These are phyloP conservation scores for Neonectria faginata DNA, from an alignment of 2,329 filamentous ascomycete species.

Conservation along the genomic window DNA sequence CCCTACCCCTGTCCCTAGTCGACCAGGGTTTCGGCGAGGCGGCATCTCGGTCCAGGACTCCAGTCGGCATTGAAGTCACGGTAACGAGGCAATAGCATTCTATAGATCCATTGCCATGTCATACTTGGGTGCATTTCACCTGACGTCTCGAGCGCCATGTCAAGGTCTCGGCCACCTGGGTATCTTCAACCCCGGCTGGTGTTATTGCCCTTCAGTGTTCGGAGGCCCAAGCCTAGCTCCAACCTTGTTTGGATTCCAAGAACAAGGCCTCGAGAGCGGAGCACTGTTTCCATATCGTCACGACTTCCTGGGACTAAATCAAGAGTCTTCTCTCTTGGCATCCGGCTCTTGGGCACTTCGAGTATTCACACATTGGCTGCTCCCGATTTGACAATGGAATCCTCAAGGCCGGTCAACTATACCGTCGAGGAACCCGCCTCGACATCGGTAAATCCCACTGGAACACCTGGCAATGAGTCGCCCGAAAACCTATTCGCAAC, in stretches of 20 bases:
- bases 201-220: constrained; percentile 15
- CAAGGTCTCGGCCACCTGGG: constrained; percentile 18
- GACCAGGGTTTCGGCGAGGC: constrained; percentile 1
- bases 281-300: constrained; percentile 20
- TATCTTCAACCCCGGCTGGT: constrained; percentile 8
- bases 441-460: constrained; percentile 26
- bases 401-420: constrained; percentile 31
- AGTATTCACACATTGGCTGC: constrained; percentile 26
- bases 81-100: constrained; percentile 17
- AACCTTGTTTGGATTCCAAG: constrained; percentile 12
- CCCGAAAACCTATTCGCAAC: constrained; percentile 40
- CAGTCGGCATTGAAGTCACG: constrained; percentile 12
- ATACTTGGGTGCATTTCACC: constrained; percentile 26
- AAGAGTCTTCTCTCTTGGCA: constrained; percentile 17
- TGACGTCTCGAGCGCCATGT: constrained; percentile 15
- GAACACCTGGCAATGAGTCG: constrained; percentile 30
- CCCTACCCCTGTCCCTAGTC: constrained; percentile 5
- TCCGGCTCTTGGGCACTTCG: constrained; percentile 27
- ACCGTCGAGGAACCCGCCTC: constrained; percentile 29
- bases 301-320: constrained; percentile 18
- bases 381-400: constrained; percentile 36
- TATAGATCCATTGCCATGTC: constrained; percentile 22
- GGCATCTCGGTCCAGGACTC: constrained; percentile 4
- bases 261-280: constrained; percentile 10
- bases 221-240: background rate